These are phyloP conservation scores for Cyclostephanos tholiformis DNA, from an alignment of 108 stramenopile species.

Conservation along the genomic window DNA sequence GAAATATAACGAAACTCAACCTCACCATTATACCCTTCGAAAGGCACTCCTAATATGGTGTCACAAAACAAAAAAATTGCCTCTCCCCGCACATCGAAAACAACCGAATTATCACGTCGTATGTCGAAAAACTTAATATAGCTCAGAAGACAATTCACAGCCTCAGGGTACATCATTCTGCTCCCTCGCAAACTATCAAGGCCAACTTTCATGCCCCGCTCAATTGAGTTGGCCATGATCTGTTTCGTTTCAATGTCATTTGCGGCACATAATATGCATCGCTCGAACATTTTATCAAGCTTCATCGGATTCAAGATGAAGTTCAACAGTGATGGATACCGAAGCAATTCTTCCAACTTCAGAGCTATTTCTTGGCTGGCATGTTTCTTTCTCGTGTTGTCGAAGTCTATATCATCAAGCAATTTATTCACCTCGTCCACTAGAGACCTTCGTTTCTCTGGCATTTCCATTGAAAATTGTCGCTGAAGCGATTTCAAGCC, in stretches of 20 bases:
- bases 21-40: constrained; percentile 38
- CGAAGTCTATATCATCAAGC: constrained; percentile 37
- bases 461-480: constrained; percentile 44
- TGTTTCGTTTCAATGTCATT: constrained; percentile 41
- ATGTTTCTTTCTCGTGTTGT: constrained; percentile 13
- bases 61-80: constrained; percentile 42
- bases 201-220: constrained; percentile 60
- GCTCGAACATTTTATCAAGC: constrained; percentile 59
- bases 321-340: constrained; percentile 64
- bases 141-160: constrained; percentile 65
- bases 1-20: not conserved
- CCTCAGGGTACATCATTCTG: constrained; percentile 67
- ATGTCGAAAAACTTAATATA: constrained; percentile 69
- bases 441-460: constrained; percentile 31
- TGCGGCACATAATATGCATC: constrained; percentile 36
- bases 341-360: constrained; percentile 66
- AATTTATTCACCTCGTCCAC: constrained; percentile 46
- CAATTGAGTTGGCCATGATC: constrained; percentile 58
- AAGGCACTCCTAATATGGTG: constrained; percentile 36
- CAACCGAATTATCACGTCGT: constrained; percentile 19
- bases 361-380: constrained; percentile 50
- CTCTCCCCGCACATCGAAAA: constrained; percentile 40
- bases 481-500: constrained; percentile 16
- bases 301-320: constrained; percentile 68
- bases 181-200: constrained; percentile 50